Evolutionary conservation across 345 rosid species (phyloP), one percentile per base, ranked within the genome.

Genomic region (Passiflora organensis): DNA sequence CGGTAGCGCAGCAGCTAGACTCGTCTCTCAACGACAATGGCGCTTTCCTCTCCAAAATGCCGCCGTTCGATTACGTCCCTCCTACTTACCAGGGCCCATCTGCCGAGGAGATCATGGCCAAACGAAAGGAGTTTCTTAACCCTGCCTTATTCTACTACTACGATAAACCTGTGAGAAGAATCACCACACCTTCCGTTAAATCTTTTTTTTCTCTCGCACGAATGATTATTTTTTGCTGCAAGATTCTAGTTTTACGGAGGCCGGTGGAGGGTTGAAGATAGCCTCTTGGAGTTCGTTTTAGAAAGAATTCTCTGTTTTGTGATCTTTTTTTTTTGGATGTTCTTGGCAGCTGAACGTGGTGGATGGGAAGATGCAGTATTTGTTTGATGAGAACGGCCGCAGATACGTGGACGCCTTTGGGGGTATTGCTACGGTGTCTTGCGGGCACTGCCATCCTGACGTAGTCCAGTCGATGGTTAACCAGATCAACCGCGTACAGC

Each of bases 371-470:
- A 85, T 72, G 91, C 99, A 94, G 76, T 94, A 94, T 58, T 60
- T 94, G 66, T 94, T 74, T 73, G 99, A 94, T 59, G 95, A 80
- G 52, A 75, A 66, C n/a, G 99, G 99, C 0, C 78, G 87, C 4
- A 78, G 99, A 61, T 94, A 79, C 55, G 70, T 94, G 1, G 99
- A 94, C 43, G 97, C 82, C 2, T 94, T 94, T 32, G 97, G 88
- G 12, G 99, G 99, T 54, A 94, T 94, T 46, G 99, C 99, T 15
- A 84, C 89, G 55, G 99, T 89, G 66, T 72, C 76, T 21, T 94
- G 99, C 72, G 97, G 99, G 1, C 99, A 94, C 75, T 83, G 97
- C 57, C 97, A 87, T 60, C 99, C 99, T 0, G 84, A 79, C 41
- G 86, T 94, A 42, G 76, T 87, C 18, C 80, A 78, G 43, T 74